Base-by-base conservation (phyloP, 2,329 filamentous ascomycete species). In the Alternaria arborescens region DNA sequence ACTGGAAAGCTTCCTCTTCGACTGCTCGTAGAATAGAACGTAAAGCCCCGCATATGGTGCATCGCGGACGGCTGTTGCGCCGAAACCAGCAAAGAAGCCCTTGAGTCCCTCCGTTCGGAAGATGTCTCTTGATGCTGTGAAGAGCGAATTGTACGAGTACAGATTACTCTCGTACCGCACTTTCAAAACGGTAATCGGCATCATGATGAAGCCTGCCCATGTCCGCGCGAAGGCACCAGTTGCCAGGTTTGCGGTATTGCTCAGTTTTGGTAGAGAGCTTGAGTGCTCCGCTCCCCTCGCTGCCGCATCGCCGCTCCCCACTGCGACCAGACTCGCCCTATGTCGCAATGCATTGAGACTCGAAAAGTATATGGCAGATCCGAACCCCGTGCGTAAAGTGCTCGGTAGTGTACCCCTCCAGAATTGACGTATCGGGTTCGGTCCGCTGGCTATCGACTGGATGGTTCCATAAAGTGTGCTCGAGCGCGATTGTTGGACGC, bases 41-140 rank as follows among this genome's bases (percentile, higher is more conserved):
- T 99, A 99, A 16, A 97, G 84, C 0, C 95, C 95, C 0, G 95
- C 95, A 76, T 98, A 98, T 0, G 95, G 95, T n/a, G 94, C 95
- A 79, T 99, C 95, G 46, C 95, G 87, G 28, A 97, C 87, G 0
- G 95, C 93, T 0, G 95, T 99, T 1, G 94, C 95, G 42, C 95
- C 95, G 73, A 97, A 97, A 1, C 95, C 95, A 0, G 91, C 88
- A 73, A 98, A 98, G 79, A 99, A 96, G 0, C 94, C 95, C 30
- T 89, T 87, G 4, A 91, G 57, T 0, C 95, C 94, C 68, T 94
- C 89, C 0, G 83, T 87, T 8, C 84, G 83, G 53, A 90, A 81
- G 28, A 98, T 97, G 68, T 95, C 92, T 34, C 82, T 82, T 1
- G 86, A 88, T 0, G 95, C 95, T 38, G 88, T 84, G 41, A 86